Evolutionary conservation across 495 filamentous ascomycete species (phyloP), one percentile per base, ranked within the genome.

Genomic region (Penicillium mononematosum): DNA sequence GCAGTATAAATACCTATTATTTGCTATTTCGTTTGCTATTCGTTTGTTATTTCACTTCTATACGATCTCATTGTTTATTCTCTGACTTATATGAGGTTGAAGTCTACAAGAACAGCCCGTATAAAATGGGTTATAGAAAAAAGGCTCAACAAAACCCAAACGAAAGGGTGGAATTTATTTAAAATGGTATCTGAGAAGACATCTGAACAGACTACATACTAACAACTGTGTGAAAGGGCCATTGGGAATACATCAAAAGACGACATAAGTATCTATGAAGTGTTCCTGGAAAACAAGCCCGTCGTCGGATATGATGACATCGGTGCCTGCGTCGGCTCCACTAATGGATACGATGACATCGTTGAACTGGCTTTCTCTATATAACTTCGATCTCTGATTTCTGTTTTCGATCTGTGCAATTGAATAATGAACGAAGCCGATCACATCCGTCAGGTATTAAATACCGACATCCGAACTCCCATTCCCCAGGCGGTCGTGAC

Each of bases 401-500:
- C 17, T 27, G 9, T 24, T 32, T n/a, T 14, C 9, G n/a, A 39
- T 39, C 22, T 27, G 27, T 9, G 25, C 19, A 24, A 42, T 20
- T 17, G 9, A 34, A 31, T 43, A 4, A 69, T 69, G 66, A 55
- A 64, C 6, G 25, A 67, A 38, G 27, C 58, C 16, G 58, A 64
- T 8, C 56, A 62, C 20, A 44, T 72, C 16, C 52, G 34, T 32
- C 47, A 67, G 19, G 58, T 69, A 45, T 54, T 74, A 27, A 58
- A 62, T 20, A 71, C 66, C 31, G 69, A 73, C 47, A 67, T 75
- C 46, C 50, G 51, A 20, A 62, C 57, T 0, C 58, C 63, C 0
- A 68, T 75, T 6, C 69, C 72, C 6, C 47, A 49, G 9, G 45
- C 63, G 2, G 55, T 60, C 1, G 62, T 81, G 2, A 36, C 55